Conservation (phyloP, 2,329 filamentous ascomycete genomes). For the Canariomyces notabilis region DNA sequence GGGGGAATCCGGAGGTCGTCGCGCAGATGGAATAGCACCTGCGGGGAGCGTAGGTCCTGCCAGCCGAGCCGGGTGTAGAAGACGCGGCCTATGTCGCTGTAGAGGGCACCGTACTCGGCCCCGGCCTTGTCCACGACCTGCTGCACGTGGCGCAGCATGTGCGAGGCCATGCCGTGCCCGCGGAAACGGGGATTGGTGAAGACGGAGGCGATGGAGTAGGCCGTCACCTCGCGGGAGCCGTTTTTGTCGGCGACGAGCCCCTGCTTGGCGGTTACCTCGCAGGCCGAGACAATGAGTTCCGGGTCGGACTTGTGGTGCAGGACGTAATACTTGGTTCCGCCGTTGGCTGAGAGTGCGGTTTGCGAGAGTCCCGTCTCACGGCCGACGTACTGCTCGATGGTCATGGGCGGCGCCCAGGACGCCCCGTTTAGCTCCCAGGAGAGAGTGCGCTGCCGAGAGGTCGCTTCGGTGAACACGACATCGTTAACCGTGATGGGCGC, state of each 20-base stretch:
- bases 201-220: slow-evolving; percentile 32
- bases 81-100: slow-evolving; percentile 29
- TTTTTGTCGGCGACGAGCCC: slow-evolving; percentile 18
- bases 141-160: slow-evolving; percentile 31
- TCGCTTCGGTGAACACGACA: slow-evolving; percentile 29
- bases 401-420: slow-evolving; percentile 30
- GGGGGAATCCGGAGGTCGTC: slow-evolving; percentile 2
- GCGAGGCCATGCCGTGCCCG: slow-evolving; percentile 31
- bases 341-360: slow-evolving; percentile 24
- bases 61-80: slow-evolving; percentile 34
- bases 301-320: slow-evolving; percentile 27
- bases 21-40: slow-evolving; percentile 29
- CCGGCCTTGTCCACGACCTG: slow-evolving; percentile 28
- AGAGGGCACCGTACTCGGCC: slow-evolving; percentile 31
- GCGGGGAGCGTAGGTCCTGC: slow-evolving; percentile 29
- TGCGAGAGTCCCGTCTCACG: slow-evolving; percentile 28
- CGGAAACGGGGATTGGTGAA: slow-evolving; percentile 34
- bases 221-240: slow-evolving; percentile 8
- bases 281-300: slow-evolving; percentile 31
- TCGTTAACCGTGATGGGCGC: slow-evolving; percentile 15
- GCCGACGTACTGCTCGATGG: slow-evolving; percentile 28
- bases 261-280: slow-evolving; percentile 27
- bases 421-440: slow-evolving; percentile 31
- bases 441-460: slow-evolving; percentile 26
- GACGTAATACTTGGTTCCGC: slow-evolving; percentile 30